phyloP scores from a whole-genome alignment of 176 grass and related monocot species.

The Themeda triandra region DNA sequence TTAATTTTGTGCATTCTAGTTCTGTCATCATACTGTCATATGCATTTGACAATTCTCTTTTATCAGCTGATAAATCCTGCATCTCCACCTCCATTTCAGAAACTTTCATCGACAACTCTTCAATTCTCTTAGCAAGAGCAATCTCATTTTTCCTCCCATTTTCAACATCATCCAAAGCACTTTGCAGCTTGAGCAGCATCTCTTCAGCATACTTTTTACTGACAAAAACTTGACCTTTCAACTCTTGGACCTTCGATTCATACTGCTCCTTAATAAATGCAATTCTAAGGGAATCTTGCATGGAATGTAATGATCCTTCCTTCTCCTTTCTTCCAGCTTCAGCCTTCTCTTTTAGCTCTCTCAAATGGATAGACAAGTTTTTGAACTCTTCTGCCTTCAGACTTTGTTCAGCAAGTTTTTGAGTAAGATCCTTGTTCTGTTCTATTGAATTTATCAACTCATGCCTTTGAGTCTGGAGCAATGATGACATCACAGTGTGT shows the following conservation, averaged over 20 bases:
- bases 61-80: constrained; percentile 65
- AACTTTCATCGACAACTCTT: constrained; percentile 81
- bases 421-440: constrained; percentile 66
- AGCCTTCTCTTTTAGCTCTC: constrained; percentile 82
- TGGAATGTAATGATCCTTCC: constrained; percentile 61
- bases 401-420: constrained; percentile 81
- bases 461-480: constrained; percentile 50
- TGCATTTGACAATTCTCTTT: constrained; percentile 79
- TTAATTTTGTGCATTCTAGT: constrained; percentile 79
- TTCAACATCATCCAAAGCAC: constrained; percentile 88
- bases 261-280: constrained; percentile 98
- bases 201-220: constrained; percentile 97
- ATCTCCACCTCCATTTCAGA: constrained; percentile 81
- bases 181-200: constrained; percentile 95
- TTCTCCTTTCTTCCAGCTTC: constrained; percentile 82
- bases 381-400: constrained; percentile 91
- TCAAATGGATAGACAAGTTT: constrained; percentile 83
- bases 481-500: constrained; percentile 38
- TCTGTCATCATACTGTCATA: constrained; percentile 79
- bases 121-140: constrained; percentile 82
- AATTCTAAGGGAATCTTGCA: constrained; percentile 93
- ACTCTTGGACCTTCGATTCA: constrained; percentile 92
- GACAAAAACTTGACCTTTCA: constrained; percentile 73
- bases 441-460: constrained; percentile 64
- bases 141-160: constrained; percentile 86